Conservation (phyloP, 2,329 filamentous ascomycete genomes). For the Nectriaceae sp. region DNA sequence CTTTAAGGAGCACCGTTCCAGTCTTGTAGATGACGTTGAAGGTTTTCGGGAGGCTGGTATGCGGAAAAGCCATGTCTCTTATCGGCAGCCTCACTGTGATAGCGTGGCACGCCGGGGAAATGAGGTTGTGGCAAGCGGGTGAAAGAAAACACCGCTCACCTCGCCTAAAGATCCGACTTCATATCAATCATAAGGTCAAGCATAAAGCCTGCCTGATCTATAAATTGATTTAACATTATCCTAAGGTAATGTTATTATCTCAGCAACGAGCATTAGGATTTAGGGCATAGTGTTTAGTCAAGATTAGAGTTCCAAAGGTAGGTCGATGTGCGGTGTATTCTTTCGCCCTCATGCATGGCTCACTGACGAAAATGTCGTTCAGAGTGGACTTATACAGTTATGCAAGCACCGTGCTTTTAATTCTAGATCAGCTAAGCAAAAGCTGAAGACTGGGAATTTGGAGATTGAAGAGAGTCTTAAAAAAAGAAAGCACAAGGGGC, state of each 20-base stretch:
- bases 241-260: too few relatives aligned
- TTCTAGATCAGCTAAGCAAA: constrained; percentile 25
- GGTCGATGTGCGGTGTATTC: too few relatives aligned
- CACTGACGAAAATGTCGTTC: too few relatives aligned
- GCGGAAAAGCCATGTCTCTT: constrained; percentile 23
- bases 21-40: constrained; percentile 13
- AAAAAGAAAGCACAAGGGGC: constrained; percentile 4
- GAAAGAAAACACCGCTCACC: background rate
- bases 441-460: constrained; percentile 18
- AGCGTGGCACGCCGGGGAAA: constrained; percentile 23
- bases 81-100: constrained; percentile 24
- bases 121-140: constrained; percentile 17
- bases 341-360: too few relatives aligned
- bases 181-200: background rate
- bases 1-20: background rate
- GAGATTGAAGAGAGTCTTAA: constrained; percentile 11
- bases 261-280: too few relatives aligned
- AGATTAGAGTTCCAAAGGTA: too few relatives aligned
- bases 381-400: constrained; percentile 11
- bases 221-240: too few relatives aligned
- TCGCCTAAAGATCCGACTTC: background rate
- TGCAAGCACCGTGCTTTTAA: background rate
- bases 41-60: constrained; percentile 14
- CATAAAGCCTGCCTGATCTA: too few relatives aligned
- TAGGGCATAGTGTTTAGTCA: too few relatives aligned